Evolutionary conservation across 805 yeast genomes (phyloP), one percentile per base, ranked within the genome.

Genomic region (Candida manassasensis): DNA sequence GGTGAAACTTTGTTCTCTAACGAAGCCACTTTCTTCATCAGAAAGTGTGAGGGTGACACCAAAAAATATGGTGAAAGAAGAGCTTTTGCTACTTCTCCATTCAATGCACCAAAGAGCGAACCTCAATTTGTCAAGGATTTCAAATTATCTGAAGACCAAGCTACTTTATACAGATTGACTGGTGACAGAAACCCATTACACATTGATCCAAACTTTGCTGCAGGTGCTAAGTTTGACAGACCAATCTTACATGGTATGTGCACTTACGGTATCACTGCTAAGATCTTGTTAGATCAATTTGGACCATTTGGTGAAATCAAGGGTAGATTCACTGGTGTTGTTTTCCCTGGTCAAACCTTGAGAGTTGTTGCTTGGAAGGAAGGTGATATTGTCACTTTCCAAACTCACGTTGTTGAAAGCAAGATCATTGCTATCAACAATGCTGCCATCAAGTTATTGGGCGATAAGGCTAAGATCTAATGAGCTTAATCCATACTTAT

Each of bases 171-270:
- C 68, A 77, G 98, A 58, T 69, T 90, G 42, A 81, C 90, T 42
- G 97, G 96, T 36, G 98, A 90, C 68, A 81, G 80, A 60, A 90
- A 90, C 61, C 98, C 98, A 41, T 73, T 90, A 49, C 98, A 89
- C 67, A 81, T 90, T 55, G 97, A 90, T 64, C 97, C 97, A 13
- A 69, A 59, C 19, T 83, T 89, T 62, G 97, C 97, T 11, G 76
- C 80, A 44, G 84, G 84, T 38, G 97, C 90, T 32, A 83, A 82
- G 42, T 90, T 90, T 59, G 79, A 78, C 32, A 65, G 68, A 37
- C 98, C 98, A 32, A 90, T 90, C 48, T 73, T 90, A 46, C 98
- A 90, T 63, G 98, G 98, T 28, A 73, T 90, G 61, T 84, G 94
- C 52, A 74, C 85, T 13, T 77, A 85, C 57, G 98, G 98, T 42